phyloP scores from a whole-genome alignment of 2,329 filamentous ascomycete species.

The Aspergillus persii region DNA sequence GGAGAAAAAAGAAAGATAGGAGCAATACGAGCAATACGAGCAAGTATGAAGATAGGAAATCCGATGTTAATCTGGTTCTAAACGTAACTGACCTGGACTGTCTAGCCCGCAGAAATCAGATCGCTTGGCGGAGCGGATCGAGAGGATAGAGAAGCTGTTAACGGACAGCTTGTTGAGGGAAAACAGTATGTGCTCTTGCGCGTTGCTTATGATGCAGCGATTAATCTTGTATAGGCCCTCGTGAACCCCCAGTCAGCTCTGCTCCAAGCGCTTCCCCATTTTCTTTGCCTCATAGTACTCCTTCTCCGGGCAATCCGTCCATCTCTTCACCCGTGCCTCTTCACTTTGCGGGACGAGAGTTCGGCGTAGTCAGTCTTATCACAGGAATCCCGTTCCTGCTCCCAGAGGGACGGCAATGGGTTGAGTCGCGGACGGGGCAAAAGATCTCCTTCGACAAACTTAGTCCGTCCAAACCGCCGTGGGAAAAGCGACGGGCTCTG shows the following conservation, averaged over 20 bases:
- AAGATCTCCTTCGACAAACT: conserved; percentile 30
- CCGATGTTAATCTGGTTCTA: not conserved
- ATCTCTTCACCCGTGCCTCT: conserved; percentile 37
- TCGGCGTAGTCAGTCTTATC: conserved; percentile 48
- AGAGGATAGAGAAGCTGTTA: conserved; percentile 41
- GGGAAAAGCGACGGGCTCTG: conserved; percentile 35
- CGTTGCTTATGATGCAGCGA: not conserved
- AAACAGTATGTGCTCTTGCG: conserved; percentile 17
- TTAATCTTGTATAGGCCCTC: conserved; percentile 11
- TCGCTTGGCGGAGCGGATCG: conserved; percentile 39
- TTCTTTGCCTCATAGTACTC: not conserved
- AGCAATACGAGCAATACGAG: conserved; percentile 12
- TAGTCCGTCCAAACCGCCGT: conserved; percentile 28
- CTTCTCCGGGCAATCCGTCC: conserved; percentile 13
- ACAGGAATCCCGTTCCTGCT: conserved; percentile 53
- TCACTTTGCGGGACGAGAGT: conserved; percentile 49
- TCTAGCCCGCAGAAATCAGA: conserved; percentile 23
- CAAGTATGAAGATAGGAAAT: conserved; percentile 3
- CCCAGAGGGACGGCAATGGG: conserved; percentile 48
- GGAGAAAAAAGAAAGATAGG: conserved; percentile 28
- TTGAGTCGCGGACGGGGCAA: conserved; percentile 47
- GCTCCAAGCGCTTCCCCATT: conserved; percentile 7
- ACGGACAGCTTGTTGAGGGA: conserved; percentile 28
- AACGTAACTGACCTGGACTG: not conserved
- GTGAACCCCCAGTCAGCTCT: conserved; percentile 17